Evolutionary conservation across 129 eudicot genomes (phyloP).

Genomic region (Chrysanthemum makinoi): DNA sequence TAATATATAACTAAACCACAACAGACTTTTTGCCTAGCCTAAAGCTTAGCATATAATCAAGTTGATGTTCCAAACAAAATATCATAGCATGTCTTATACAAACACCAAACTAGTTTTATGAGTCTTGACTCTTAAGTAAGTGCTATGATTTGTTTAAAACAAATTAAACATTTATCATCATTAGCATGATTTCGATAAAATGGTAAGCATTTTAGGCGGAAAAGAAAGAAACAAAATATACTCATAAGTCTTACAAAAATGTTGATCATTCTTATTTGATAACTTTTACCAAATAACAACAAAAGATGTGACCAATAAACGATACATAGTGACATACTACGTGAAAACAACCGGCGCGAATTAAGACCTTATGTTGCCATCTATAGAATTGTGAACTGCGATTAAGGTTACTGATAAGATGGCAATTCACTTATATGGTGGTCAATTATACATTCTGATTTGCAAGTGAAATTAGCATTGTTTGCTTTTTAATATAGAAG

Average conservation of each 20-base stretch:
- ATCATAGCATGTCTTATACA: not conserved
- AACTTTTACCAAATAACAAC: constrained; percentile 11
- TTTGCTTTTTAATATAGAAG: not conserved
- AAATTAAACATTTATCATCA: too few relatives aligned
- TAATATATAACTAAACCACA: not conserved
- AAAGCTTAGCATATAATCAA: constrained; percentile 9
- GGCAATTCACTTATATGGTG: not conserved
- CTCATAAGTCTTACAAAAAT: not conserved
- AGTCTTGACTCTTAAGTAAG: too few relatives aligned
- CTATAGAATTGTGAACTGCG: not conserved
- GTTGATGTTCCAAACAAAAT: constrained; percentile 2
- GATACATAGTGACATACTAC: not conserved
- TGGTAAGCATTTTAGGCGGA: not conserved
- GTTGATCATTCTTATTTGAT: not conserved
- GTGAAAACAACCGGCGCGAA: not conserved
- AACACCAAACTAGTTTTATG: not conserved
- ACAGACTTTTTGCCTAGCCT: constrained; percentile 10
- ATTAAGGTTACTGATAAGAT: not conserved
- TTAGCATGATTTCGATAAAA: too few relatives aligned
- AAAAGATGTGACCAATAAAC: constrained; percentile 3
- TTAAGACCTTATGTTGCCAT: not conserved
- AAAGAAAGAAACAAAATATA: not conserved
- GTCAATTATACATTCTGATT: not conserved
- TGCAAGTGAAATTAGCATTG: not conserved
- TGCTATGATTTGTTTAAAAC: too few relatives aligned